These are phyloP conservation scores for Circinella umbellata DNA, from an alignment of 371 early-diverging fungal species.

Conservation along the genomic window DNA sequence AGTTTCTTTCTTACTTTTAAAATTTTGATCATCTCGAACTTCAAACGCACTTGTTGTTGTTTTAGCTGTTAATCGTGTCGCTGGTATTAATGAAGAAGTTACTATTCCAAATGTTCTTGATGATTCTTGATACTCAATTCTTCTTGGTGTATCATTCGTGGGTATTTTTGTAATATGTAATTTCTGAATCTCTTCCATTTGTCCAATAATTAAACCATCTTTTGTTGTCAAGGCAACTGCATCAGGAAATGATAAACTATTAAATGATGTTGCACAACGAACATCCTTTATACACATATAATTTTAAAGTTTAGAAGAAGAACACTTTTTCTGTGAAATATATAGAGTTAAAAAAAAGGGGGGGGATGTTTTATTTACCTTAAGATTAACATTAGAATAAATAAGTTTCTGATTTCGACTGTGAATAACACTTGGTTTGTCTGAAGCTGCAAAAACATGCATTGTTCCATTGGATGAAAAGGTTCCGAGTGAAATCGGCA, in stretches of 20 bases:
- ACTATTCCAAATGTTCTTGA: conserved; percentile 67
- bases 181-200: conserved; percentile 87
- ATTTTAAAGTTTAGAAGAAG: background rate
- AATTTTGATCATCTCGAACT: conserved; percentile 76
- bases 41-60: conserved; percentile 56
- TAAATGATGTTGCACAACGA: conserved; percentile 72
- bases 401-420: conserved; percentile 76
- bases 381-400: conserved; percentile 86
- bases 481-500: conserved; percentile 71
- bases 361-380: conserved; percentile 37
- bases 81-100: conserved; percentile 43
- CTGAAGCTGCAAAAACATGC: conserved; percentile 88
- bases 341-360: background rate
- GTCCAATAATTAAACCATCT: conserved; percentile 74
- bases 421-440: conserved; percentile 87
- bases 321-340: too few species aligned
- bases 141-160: conserved; percentile 73
- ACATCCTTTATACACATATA: conserved; percentile 49
- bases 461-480: conserved; percentile 66
- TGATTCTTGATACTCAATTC: conserved; percentile 72
- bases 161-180: conserved; percentile 83
- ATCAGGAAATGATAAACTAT: conserved; percentile 60
- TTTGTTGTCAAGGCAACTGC: conserved; percentile 75
- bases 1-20: conserved; percentile 54
- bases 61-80: conserved; percentile 26